A percentile compares a stretch with the other conserved stretches of the same genome.
These are phyloP conservation scores for Pythium aquatile DNA, from an alignment of 352 stramenopile genomes.

Conservation along the genomic window DNA sequence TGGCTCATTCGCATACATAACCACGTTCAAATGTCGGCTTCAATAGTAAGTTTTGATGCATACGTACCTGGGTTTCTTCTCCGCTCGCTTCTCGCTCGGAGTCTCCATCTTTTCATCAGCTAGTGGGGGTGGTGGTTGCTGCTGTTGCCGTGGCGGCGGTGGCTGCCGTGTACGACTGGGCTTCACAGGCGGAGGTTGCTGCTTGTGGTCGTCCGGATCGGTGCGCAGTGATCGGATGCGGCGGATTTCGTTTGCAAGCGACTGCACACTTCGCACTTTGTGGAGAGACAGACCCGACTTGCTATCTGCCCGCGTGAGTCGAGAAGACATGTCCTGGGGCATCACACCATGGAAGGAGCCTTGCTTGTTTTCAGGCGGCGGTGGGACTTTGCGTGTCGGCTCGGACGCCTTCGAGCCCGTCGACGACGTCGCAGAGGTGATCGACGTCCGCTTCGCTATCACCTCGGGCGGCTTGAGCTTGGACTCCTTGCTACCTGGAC, in stretches of 20 bases:
- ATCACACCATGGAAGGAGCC: slow-evolving; percentile 26
- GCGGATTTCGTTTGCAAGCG: slow-evolving; percentile 75
- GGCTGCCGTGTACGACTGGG: slow-evolving; percentile 13
- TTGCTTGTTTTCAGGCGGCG: slow-evolving; percentile 39
- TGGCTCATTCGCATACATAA: slow-evolving; percentile 12
- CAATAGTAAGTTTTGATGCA: neutral
- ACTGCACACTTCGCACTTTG: slow-evolving; percentile 76
- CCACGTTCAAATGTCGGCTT: neutral
- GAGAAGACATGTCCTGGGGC: slow-evolving; percentile 9
- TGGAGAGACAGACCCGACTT: slow-evolving; percentile 53
- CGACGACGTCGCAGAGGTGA: slow-evolving; percentile 3
- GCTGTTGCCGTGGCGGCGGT: slow-evolving; percentile 16
- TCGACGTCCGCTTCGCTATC: slow-evolving; percentile 15
- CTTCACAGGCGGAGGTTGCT: slow-evolving; percentile 13
- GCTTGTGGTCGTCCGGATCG: slow-evolving; percentile 32
- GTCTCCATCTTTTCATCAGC: slow-evolving; percentile 34
- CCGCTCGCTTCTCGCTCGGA: slow-evolving; percentile 30
- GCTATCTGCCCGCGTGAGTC: slow-evolving; percentile 33
- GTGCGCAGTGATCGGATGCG: slow-evolving; percentile 62
- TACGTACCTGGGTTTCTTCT: slow-evolving; percentile 53
- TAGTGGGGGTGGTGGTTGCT: slow-evolving; percentile 7
- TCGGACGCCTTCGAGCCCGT: slow-evolving; percentile 15
- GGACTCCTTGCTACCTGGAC: slow-evolving; percentile 48
- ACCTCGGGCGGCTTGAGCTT: slow-evolving; percentile 70
- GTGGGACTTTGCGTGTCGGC: slow-evolving; percentile 47